These are phyloP conservation scores for Fusarium lateritium DNA, from an alignment of 2,329 filamentous ascomycete species.

Conservation along the genomic window DNA sequence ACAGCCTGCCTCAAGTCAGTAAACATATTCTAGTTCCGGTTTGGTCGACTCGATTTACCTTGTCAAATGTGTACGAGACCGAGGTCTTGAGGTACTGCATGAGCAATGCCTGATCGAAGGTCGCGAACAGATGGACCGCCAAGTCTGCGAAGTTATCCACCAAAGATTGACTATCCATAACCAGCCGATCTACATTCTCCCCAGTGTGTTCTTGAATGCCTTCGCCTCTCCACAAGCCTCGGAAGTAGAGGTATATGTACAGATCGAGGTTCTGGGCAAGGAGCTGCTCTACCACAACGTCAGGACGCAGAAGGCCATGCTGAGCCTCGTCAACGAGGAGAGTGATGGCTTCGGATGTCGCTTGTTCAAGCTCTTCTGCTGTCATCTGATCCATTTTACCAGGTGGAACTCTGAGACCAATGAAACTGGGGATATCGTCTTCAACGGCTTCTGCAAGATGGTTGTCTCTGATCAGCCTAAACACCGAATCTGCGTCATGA, in stretches of 20 bases:
- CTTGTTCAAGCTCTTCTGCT: slow-evolving; percentile 79
- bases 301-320: slow-evolving; percentile 85
- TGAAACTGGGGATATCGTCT: slow-evolving; percentile 91
- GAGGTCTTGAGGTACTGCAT: slow-evolving; percentile 91
- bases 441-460: slow-evolving; percentile 91
- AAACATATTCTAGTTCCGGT: background rate
- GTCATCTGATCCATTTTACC: slow-evolving; percentile 77
- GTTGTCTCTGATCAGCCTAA: slow-evolving; percentile 87
- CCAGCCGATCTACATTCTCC: slow-evolving; percentile 69
- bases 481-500: slow-evolving; percentile 91
- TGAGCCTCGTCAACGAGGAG: slow-evolving; percentile 92
- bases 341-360: slow-evolving; percentile 86
- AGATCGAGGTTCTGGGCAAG: slow-evolving; percentile 75
- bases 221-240: slow-evolving; percentile 86
- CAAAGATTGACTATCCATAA: slow-evolving; percentile 74
- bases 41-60: slow-evolving; percentile 56
- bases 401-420: slow-evolving; percentile 86
- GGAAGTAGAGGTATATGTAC: slow-evolving; percentile 94
- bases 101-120: slow-evolving; percentile 83
- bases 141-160: slow-evolving; percentile 91
- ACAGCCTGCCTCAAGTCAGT: slow-evolving; percentile 64
- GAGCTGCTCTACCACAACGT: slow-evolving; percentile 84
- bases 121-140: slow-evolving; percentile 87
- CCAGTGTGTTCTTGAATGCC: slow-evolving; percentile 69
- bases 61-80: slow-evolving; percentile 90